Percentiles rank a stretch among this genome's conserved stretches.
Conservation (phyloP, 2,329 filamentous ascomycete species). For the Hymenoscyphus infarciens region DNA sequence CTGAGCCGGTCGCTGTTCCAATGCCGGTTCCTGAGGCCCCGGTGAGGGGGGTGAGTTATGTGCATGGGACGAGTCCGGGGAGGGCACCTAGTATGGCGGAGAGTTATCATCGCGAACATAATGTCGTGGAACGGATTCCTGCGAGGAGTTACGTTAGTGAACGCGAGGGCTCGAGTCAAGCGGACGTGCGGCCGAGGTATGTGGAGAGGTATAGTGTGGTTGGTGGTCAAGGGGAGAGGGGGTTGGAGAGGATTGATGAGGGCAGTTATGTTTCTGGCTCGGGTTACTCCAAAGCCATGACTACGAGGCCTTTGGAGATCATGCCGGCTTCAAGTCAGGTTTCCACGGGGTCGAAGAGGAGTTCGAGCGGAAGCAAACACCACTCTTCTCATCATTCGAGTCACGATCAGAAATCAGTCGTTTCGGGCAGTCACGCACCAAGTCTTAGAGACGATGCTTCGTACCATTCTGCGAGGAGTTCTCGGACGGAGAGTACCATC, state of each 20-base stretch:
- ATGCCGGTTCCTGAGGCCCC: neutral
- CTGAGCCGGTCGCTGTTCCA: slow-evolving; percentile 15
- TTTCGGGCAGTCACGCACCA: neutral
- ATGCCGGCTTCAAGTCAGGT: slow-evolving; percentile 9
- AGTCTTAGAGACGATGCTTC: slow-evolving; percentile 3
- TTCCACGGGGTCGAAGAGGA: neutral
- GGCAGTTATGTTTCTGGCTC: slow-evolving; percentile 15
- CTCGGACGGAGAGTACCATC: slow-evolving; percentile 6
- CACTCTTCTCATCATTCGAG: neutral
- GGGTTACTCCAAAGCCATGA: neutral
- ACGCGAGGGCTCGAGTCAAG: slow-evolving; percentile 1
- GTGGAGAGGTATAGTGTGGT: slow-evolving; percentile 16
- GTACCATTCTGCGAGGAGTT: slow-evolving; percentile 9
- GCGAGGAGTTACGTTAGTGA: slow-evolving; percentile 16
- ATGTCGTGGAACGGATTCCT: slow-evolving; percentile 19
- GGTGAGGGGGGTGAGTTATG: neutral
- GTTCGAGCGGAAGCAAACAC: neutral
- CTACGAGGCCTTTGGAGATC: slow-evolving; percentile 13
- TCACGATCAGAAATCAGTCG: neutral
- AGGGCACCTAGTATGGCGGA: neutral
- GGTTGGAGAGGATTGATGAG: slow-evolving; percentile 20
- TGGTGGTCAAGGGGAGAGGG: neutral
- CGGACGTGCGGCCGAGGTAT: slow-evolving; percentile 17
- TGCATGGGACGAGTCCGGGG: neutral
- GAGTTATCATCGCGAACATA: slow-evolving; percentile 1